These are phyloP conservation scores for Aquilaria agallochum DNA, from an alignment of 441 rosid species.

Conservation along the genomic window DNA sequence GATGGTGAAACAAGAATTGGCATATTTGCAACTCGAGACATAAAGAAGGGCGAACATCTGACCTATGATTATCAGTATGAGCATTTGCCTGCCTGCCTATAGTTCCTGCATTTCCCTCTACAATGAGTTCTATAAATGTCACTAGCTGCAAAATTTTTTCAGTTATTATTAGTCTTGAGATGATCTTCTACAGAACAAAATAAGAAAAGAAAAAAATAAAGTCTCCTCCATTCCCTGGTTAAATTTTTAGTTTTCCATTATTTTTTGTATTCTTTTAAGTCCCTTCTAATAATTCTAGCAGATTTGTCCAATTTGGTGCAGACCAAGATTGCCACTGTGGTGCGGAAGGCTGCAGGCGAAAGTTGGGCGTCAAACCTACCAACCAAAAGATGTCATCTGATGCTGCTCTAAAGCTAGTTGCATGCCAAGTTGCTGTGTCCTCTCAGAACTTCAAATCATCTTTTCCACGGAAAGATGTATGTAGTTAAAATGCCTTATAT, in stretches of 20 bases:
- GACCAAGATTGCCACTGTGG: constrained; percentile 99
- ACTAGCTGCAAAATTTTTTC: not conserved
- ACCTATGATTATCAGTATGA: constrained; percentile 98
- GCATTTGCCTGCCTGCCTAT: constrained; percentile 21
- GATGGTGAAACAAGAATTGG: constrained; percentile 99
- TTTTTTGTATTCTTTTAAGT: constrained; percentile 10
- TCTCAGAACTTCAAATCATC: constrained; percentile 49
- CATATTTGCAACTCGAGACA: constrained; percentile 82
- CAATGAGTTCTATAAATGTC: constrained; percentile 1
- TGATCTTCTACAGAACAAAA: no score
- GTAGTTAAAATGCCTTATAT: constrained; percentile 9
- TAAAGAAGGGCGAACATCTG: constrained; percentile 84
- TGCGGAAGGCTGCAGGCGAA: constrained; percentile 70
- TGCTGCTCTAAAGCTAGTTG: constrained; percentile 57
- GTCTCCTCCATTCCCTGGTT: no score
- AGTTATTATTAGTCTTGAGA: no score
- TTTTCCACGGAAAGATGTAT: constrained; percentile 40
- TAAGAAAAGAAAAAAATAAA: no score
- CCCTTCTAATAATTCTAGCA: constrained; percentile 62
- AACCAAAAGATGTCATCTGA: constrained; percentile 71
- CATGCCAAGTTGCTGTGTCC: constrained; percentile 61
- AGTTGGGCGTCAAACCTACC: constrained; percentile 87
- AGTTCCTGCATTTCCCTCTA: constrained; percentile 1
- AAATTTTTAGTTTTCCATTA: no score
- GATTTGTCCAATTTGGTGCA: constrained; percentile 99